Conservation (phyloP, 1,284 basidiomycete genomes). For the Taiwanofungus camphoratus region DNA sequence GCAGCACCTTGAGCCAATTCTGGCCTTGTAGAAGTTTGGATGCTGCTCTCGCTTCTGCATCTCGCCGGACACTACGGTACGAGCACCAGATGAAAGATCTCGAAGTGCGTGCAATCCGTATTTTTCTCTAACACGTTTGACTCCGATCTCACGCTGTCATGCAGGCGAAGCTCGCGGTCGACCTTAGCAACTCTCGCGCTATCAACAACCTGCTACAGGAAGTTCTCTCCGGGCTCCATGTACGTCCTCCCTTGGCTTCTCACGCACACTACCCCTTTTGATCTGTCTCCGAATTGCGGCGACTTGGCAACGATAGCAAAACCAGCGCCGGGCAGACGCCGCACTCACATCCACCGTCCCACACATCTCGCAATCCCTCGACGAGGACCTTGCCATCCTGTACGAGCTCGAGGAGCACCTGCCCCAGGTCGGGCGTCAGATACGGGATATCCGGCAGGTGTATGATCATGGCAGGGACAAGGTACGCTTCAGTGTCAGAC, state of each 20-base stretch:
- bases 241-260: slow-evolving; percentile 24
- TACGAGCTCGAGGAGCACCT: slow-evolving; percentile 46
- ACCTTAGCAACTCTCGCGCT: slow-evolving; percentile 64
- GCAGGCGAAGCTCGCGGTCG: slow-evolving; percentile 58
- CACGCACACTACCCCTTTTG: background rate
- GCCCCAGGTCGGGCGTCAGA: slow-evolving; percentile 53
- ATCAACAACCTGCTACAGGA: slow-evolving; percentile 64
- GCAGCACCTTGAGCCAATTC: background rate
- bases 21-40: slow-evolving; percentile 7
- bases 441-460: slow-evolving; percentile 49
- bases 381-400: slow-evolving; percentile 49
- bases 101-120: slow-evolving; percentile 40
- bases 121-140: background rate
- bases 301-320: slow-evolving; percentile 38
- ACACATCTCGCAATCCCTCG: slow-evolving; percentile 49
- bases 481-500: slow-evolving; percentile 27
- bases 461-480: slow-evolving; percentile 69
- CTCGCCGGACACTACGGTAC: slow-evolving; percentile 46
- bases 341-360: slow-evolving; percentile 54
- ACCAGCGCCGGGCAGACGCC: slow-evolving; percentile 48
- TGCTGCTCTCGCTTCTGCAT: slow-evolving; percentile 12
- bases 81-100: slow-evolving; percentile 66
- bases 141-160: background rate
- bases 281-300: background rate
- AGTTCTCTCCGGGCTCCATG: slow-evolving; percentile 51